Evolutionary conservation across 768 basidiomycete genomes (phyloP).

Genomic region (Termitomyces sp.): DNA sequence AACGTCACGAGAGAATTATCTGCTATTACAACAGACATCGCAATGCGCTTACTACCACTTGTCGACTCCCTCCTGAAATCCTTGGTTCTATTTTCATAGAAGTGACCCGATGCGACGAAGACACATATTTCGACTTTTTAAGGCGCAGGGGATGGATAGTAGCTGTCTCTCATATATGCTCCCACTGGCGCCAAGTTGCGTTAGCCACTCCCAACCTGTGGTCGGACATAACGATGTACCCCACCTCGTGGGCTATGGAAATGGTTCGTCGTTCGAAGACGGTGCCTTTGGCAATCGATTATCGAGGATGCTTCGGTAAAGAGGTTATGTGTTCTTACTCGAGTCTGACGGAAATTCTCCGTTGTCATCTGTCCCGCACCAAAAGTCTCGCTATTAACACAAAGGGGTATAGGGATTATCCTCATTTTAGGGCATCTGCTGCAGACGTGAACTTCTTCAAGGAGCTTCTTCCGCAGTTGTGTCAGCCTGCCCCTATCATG

Average conservation of each 20-base stretch:
- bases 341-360: not conserved
- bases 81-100: not conserved
- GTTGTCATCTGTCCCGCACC: not conserved
- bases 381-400: too few species aligned
- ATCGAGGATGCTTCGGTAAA: too few species aligned
- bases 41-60: not conserved
- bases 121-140: rapidly evolving
- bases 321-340: not conserved
- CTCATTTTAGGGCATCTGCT: too few species aligned
- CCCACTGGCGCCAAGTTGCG: too few species aligned
- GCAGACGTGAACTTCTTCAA: too few species aligned
- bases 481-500: too few species aligned
- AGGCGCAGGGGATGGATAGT: not conserved
- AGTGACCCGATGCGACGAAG: not conserved
- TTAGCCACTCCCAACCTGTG: too few species aligned
- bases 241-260: not conserved
- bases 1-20: not conserved
- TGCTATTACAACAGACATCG: not conserved
- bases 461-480: not conserved
- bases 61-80: not conserved
- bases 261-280: too few species aligned
- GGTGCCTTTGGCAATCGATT: not conserved
- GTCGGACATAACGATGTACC: not conserved
- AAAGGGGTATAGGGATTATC: too few species aligned
- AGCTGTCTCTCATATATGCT: too few species aligned